Evolutionary conservation across 2,329 filamentous ascomycete species (phyloP), one percentile per base, ranked within the genome.

Genomic region (Basipetospora chlamydospora): DNA sequence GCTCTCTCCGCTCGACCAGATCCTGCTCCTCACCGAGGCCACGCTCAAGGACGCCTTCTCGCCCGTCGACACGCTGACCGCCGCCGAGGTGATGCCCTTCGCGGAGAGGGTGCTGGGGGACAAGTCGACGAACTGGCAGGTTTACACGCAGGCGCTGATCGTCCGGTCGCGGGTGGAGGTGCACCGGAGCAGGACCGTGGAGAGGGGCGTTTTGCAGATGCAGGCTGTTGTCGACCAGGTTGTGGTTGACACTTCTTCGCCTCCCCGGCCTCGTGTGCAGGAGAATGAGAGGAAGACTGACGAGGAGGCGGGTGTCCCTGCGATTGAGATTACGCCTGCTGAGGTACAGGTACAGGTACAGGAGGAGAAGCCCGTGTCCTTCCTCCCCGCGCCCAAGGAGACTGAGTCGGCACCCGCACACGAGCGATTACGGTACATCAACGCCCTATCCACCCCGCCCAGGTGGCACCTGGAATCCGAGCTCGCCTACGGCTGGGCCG

Each of bases 151-250:
- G 52, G 90, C 86, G 0, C 64, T 98, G 7, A 66, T 98, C 0
- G 82, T 96, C 2, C 73, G 90, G 30, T 93, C 84, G 41, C 71
- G 90, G 12, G 88, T 96, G 38, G 90, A 98, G 56, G 70, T 87
- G 0, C 87, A 92, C 57, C 73, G 76, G 37, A 84, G 87, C 37
- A 70, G 88, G 38, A 98, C 90, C 0, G 69, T 92, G 26, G 90
- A 98, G 58, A 70, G 90, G 41, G 84, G 85, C 31, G 74, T 98
- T 1, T 62, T 98, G 15, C 90, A 98, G 57, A 71, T 98, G 46
- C 90, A 98, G 57, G 87, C 87, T 1, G 74, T 98, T 0, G 87
- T 95, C 2, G 90, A 98, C 47, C 90, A 98, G 51, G 80, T 98
- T 36, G 77, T 98, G 41, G 82, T 84, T 0, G 87, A 96, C 42